Percentiles rank a stretch among this genome's conserved stretches.
Conservation (phyloP, 352 stramenopile species). For the Pythium pyrilobum region DNA sequence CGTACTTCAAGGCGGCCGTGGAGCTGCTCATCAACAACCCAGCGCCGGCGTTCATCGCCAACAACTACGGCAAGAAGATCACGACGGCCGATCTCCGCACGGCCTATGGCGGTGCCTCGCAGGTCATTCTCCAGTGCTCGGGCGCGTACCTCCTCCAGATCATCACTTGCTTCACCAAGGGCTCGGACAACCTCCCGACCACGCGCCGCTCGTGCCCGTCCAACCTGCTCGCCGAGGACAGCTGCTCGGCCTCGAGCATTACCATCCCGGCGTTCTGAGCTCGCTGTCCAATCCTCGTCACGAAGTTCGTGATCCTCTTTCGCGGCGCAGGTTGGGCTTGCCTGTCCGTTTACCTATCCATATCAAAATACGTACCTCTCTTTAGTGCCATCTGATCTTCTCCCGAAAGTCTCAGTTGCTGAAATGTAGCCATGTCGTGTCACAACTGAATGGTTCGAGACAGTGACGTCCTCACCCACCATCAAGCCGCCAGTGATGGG, state of each 20-base stretch:
- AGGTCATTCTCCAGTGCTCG: slow-evolving; percentile 33
- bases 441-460: too few relatives aligned
- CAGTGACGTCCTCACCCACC: too few relatives aligned
- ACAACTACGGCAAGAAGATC: slow-evolving; percentile 52
- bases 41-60: slow-evolving; percentile 48
- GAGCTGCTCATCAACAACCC: slow-evolving; percentile 60
- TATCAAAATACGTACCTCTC: background rate
- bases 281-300: too few relatives aligned
- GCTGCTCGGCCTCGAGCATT: slow-evolving; percentile 38
- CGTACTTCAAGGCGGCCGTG: slow-evolving; percentile 83
- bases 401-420: background rate
- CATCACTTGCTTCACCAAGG: slow-evolving; percentile 71
- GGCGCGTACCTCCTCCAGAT: slow-evolving; percentile 52
- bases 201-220: slow-evolving; percentile 35
- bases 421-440: slow-evolving; percentile 2
- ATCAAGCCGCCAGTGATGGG: background rate
- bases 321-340: too few relatives aligned
- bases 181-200: slow-evolving; percentile 41
- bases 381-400: background rate
- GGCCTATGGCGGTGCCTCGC: slow-evolving; percentile 15
- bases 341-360: background rate
- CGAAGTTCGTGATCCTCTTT: too few relatives aligned
- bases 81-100: slow-evolving; percentile 33
- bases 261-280: slow-evolving; percentile 9
- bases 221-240: slow-evolving; percentile 62